Evolutionary conservation across 2,329 filamentous ascomycete species (phyloP), one percentile per base, ranked within the genome.

Genomic region (Beauveria australis): DNA sequence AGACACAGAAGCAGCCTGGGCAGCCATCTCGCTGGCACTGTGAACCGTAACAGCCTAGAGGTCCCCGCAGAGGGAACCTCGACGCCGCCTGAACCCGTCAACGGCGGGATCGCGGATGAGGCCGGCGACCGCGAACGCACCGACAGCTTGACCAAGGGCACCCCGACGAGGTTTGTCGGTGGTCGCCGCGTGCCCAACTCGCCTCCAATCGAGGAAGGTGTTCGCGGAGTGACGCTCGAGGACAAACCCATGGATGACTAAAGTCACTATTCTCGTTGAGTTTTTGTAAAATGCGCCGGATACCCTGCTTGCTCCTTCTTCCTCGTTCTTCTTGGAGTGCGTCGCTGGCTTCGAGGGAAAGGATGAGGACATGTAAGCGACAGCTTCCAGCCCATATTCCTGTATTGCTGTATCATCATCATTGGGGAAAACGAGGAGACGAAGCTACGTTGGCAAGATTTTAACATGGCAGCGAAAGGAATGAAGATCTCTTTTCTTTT

Each of bases 41-140:
- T 78, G 62, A 86, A 85, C 73, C 79, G 88, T 64, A 78, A 86
- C 52, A 94, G 90, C 69, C 82, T 97, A 2, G 91, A 96, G 67
- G 92, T 97, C 3, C 92, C 92, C 3, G 83, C 83, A 53, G 81
- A 77, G 62, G 79, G 81, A 46, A 75, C 78, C 30, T 69, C 62
- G 71, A 76, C 65, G 70, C 79, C 65, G 67, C 72, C 52, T 2
- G 67, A 74, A 16, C 74, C 76, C 33, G 66, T 74, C 48, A 83
- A 82, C 64, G 79, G 79, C 56, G 66, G 73, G 65, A 62, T 71
- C 65, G 43, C 66, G 58, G 67, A 66, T 51, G 67, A 64, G 10
- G 44, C 33, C 5, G 33, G 9, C 16, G 30, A 68, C 68, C 65
- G 37, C 59, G 66, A 64, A 54, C 54, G 64, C 30, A 63, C 57